phyloP scores from a whole-genome alignment of 2,329 filamentous ascomycete genomes.

The Meredithiella fracta region DNA sequence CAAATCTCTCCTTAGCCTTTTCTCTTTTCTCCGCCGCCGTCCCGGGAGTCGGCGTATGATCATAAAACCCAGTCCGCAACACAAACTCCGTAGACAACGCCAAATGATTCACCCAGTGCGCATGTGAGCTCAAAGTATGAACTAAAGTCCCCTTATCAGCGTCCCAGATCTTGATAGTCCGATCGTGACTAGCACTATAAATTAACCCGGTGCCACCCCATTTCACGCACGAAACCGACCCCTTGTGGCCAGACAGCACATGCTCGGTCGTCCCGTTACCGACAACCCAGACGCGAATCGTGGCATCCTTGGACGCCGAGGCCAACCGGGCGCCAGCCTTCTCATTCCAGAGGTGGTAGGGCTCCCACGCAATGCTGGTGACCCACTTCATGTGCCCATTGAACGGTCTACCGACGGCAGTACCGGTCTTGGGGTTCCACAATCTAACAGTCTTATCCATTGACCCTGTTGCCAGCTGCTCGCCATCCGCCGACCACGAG shows the following conservation, averaged over 20 bases:
- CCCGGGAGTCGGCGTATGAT: conserved; percentile 46
- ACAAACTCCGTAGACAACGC: conserved; percentile 87
- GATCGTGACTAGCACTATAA: conserved; percentile 78
- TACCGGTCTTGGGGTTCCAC: conserved; percentile 74
- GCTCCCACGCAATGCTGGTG: conserved; percentile 79
- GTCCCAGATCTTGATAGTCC: conserved; percentile 84
- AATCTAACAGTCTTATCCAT: conserved; percentile 87
- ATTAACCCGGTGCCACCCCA: conserved; percentile 86
- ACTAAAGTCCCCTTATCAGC: conserved; percentile 60
- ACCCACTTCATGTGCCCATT: conserved; percentile 85
- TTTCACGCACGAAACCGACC: conserved; percentile 72
- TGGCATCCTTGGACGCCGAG: conserved; percentile 78
- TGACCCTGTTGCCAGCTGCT: conserved; percentile 68
- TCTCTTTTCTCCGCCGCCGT: conserved; percentile 43
- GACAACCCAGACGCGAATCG: conserved; percentile 73
- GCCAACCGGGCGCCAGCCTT: conserved; percentile 59
- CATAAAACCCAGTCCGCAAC: conserved; percentile 69
- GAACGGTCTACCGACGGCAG: conserved; percentile 49
- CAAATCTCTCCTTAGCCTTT: conserved; percentile 68
- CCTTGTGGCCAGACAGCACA: conserved; percentile 76
- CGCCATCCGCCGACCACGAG: conserved; percentile 71
- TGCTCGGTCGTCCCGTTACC: conserved; percentile 64
- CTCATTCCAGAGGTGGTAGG: conserved; percentile 64
- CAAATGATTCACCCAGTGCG: conserved; percentile 91
- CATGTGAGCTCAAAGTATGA: conserved; percentile 66